phyloP scores from a whole-genome alignment of 768 basidiomycete genomes.

The Macrolepiota albuminosa region DNA sequence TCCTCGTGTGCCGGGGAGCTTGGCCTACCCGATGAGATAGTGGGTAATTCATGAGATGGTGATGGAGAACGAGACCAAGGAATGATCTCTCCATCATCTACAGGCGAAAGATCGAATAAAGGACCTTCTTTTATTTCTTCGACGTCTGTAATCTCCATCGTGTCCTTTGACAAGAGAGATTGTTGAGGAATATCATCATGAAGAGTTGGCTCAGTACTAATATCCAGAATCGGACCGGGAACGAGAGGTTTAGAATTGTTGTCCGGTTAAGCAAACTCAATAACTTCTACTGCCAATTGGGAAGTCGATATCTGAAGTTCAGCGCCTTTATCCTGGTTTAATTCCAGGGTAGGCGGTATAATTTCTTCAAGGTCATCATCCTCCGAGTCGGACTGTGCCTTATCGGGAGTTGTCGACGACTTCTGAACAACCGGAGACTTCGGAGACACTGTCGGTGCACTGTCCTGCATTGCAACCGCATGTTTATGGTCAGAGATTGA shows the following conservation, averaged over 20 bases:
- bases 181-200: not conserved
- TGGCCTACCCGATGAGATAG: slow-evolving; percentile 16
- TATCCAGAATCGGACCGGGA: not conserved
- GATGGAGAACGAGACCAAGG: slow-evolving; percentile 33
- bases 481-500: not conserved
- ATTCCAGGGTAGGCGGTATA: not conserved
- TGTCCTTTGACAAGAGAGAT: not conserved
- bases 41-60: slow-evolving; percentile 19
- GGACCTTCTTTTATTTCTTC: slow-evolving; percentile 4
- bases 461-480: not conserved
- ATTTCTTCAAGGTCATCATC: slow-evolving; percentile 43
- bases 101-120: slow-evolving; percentile 14
- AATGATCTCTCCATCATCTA: slow-evolving; percentile 16
- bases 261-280: not conserved
- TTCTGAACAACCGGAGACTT: not conserved
- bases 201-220: not conserved
- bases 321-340: not conserved
- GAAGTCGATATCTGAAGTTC: not conserved
- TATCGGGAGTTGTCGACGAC: not conserved
- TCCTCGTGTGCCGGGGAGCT: slow-evolving; percentile 32
- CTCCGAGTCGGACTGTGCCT: slow-evolving; percentile 6
- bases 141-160: not conserved
- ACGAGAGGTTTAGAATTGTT: not conserved
- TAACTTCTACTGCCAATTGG: not conserved
- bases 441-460: not conserved